Base-by-base conservation (phyloP, 2,329 filamentous ascomycete genomes). In the Massarina eburnea region DNA sequence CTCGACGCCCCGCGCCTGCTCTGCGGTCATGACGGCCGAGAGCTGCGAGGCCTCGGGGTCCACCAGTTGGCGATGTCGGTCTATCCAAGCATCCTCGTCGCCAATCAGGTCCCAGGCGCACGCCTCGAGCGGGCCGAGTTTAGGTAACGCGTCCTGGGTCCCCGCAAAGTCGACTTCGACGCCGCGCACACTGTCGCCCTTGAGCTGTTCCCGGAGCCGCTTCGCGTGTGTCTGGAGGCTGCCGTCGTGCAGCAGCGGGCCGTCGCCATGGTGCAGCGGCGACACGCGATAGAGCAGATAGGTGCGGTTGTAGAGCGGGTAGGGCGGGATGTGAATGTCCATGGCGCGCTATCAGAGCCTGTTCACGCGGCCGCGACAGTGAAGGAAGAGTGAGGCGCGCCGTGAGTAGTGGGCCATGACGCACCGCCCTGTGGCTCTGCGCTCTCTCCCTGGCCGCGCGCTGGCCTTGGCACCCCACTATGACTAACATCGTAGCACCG, bases 271-370 rank as follows among this genome's bases (percentile, higher is more conserved):
- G 58, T 80, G 74, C 30, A 81, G 71, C n/a, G 77, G 77, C 3
- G 78, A 80, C 8, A 80, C 62, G 52, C 77, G 76, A 58, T 79
- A 76, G 40, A 77, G 63, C n/a, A 67, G 75, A 72, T 77, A 81
- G 21, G 77, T 79, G n/a, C 73, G 73, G 55, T 76, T 74, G 56
- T 79, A 77, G 30, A 81, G 67, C 9, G 76, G 74, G 43, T 73
- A 73, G 15, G 62, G 58, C 7, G 66, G 63, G 27, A 68, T 63
- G 43, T 66, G n/a, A n/a, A n/a, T 61, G 45, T 59, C 61, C 67
- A 70, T 70, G 48, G 46, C 29, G n/a, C 27, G n/a, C n/a, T n/a
- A n/a, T n/a, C n/a, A n/a, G n/a, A 5, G 8, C 15, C 15, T n/a
- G n/a, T n/a, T n/a, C n/a, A n/a, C n/a, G n/a, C n/a, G n/a, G 8